Evolutionary conservation across 163 green algal species (phyloP).

Genomic region (Chlorella variabilis): DNA sequence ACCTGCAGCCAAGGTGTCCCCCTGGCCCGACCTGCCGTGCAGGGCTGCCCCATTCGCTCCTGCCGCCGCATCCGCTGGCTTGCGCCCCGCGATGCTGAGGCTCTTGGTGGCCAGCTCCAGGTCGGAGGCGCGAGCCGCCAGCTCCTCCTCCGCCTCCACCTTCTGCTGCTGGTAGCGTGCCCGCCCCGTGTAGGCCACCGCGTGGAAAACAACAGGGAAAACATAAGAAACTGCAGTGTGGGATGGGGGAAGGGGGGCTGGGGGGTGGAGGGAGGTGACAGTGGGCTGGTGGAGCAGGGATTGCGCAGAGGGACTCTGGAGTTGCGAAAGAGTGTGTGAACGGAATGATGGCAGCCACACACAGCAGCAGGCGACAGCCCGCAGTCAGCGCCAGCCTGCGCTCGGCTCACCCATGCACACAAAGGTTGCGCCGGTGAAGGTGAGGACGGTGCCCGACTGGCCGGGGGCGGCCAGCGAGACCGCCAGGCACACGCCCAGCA

Average conservation of each 20-base stretch:
- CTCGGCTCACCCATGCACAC: constrained; percentile 5
- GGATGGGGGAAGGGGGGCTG: no score
- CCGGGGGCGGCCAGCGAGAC: neutral
- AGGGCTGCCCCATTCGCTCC: no score
- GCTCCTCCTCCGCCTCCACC: neutral
- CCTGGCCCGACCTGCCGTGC: no score
- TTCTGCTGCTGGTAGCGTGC: neutral
- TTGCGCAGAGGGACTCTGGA: no score
- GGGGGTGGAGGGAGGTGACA: neutral
- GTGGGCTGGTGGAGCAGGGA: no score
- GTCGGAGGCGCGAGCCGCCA: neutral
- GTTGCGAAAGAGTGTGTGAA: neutral
- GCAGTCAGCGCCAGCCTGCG: no score
- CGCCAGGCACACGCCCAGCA: neutral
- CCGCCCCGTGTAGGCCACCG: neutral
- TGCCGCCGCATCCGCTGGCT: no score
- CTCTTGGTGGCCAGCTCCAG: neutral
- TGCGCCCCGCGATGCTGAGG: neutral
- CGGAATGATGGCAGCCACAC: neutral
- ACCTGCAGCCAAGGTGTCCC: no score
- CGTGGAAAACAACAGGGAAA: neutral
- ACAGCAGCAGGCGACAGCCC: neutral
- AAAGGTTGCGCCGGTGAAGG: neutral
- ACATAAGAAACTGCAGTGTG: neutral
- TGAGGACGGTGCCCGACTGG: constrained; percentile 2